Evolutionary conservation across 2,329 filamentous ascomycete species (phyloP).

Genomic region (Dothideomycetidae sp.): DNA sequence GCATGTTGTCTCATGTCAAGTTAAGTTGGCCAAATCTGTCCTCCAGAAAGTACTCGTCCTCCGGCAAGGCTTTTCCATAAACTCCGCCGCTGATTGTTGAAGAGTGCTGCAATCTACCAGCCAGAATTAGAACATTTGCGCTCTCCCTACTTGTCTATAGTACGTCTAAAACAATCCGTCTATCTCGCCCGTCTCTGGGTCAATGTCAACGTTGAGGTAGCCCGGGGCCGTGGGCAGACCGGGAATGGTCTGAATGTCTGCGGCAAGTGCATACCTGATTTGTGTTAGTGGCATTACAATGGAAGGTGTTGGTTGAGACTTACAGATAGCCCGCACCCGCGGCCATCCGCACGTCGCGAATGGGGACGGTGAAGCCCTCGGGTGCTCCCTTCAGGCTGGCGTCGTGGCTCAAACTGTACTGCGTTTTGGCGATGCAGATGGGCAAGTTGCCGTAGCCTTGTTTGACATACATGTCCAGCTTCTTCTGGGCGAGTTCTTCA

Average conservation of each 20-base stretch:
- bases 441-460: conserved; percentile 88
- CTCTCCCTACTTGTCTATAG: no score
- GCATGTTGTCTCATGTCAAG: no score
- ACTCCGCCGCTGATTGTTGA: no score
- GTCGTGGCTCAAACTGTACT: conserved; percentile 92
- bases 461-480: conserved; percentile 85
- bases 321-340: conserved; percentile 85
- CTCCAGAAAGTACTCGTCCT: no score
- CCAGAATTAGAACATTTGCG: conserved; percentile 4
- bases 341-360: conserved; percentile 84
- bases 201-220: conserved; percentile 79
- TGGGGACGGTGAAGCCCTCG: conserved; percentile 84
- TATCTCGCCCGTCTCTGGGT: conserved; percentile 38
- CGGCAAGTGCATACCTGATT: conserved; percentile 70
- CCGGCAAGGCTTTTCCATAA: no score
- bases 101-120: conserved; percentile 1
- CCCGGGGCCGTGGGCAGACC: conserved; percentile 89
- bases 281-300: not conserved
- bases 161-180: conserved; percentile 77
- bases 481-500: conserved; percentile 84
- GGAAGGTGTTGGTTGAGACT: conserved; percentile 26
- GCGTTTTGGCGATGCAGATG: conserved; percentile 95
- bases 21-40: no score
- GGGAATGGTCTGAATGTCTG: conserved; percentile 96
- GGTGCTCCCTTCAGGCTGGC: conserved; percentile 88